Evolutionary conservation across 1,139 yeast genomes (phyloP).

Genomic region (Yamadazyma buinensis): DNA sequence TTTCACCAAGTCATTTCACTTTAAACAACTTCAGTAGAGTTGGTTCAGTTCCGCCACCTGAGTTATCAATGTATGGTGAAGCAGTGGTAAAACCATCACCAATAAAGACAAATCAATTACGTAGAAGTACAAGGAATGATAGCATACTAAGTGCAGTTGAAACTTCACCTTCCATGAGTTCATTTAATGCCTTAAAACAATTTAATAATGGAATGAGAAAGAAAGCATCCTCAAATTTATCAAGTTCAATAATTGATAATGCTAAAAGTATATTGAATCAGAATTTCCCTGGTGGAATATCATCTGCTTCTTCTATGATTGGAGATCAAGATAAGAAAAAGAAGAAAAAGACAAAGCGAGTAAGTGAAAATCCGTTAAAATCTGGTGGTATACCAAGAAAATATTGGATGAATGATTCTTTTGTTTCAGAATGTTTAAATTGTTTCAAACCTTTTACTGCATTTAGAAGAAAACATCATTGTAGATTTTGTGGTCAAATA

Average conservation of each 20-base stretch:
- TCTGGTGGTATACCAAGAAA: slow-evolving; percentile 56
- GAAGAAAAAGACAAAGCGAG: slow-evolving; percentile 30
- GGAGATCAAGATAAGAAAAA: slow-evolving; percentile 17
- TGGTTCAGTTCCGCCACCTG: slow-evolving; percentile 15
- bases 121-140: slow-evolving; percentile 3
- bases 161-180: slow-evolving; percentile 36
- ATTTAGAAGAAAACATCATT: slow-evolving; percentile 89
- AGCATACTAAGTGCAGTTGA: not conserved
- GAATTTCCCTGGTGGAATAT: slow-evolving; percentile 26
- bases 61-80: slow-evolving; percentile 24
- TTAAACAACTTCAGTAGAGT: slow-evolving; percentile 1
- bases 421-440: slow-evolving; percentile 75
- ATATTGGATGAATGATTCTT: slow-evolving; percentile 91
- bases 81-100: slow-evolving; percentile 31
- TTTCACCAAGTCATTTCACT: slow-evolving; percentile 11
- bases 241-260: slow-evolving; percentile 35
- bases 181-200: slow-evolving; percentile 33
- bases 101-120: slow-evolving; percentile 21
- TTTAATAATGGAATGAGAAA: slow-evolving; percentile 18
- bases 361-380: slow-evolving; percentile 45
- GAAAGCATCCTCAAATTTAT: slow-evolving; percentile 29
- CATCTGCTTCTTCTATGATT: slow-evolving; percentile 31
- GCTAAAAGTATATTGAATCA: slow-evolving; percentile 35
- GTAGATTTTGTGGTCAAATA: slow-evolving; percentile 93
- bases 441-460: slow-evolving; percentile 72